Conservation (phyloP, 805 yeast species). For the Yueomyces sp. region DNA sequence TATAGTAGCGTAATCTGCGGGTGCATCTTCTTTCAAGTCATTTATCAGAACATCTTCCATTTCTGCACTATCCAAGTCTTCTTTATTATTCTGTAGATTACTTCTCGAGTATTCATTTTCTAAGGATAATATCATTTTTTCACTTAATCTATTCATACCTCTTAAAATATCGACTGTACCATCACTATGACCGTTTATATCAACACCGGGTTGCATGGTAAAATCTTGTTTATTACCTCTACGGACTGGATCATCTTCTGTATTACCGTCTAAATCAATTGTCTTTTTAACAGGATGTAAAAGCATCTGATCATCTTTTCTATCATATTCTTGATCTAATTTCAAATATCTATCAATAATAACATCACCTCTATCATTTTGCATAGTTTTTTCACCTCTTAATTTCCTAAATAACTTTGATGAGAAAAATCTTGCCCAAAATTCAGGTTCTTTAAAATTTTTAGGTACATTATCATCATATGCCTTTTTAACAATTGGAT, state of each 20-base stretch:
- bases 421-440: constrained; percentile 92
- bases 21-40: constrained; percentile 37
- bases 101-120: constrained; percentile 30
- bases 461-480: constrained; percentile 86
- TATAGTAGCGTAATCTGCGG: constrained; percentile 41
- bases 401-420: constrained; percentile 77
- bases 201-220: constrained; percentile 58
- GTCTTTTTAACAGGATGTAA: constrained; percentile 47
- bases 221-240: constrained; percentile 77
- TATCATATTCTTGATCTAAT: constrained; percentile 46
- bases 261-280: constrained; percentile 70
- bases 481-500: constrained; percentile 82
- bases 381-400: constrained; percentile 74
- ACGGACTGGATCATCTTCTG: constrained; percentile 62
- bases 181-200: constrained; percentile 43
- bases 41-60: constrained; percentile 33
- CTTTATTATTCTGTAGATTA: constrained; percentile 19
- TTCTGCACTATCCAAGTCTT: constrained; percentile 26
- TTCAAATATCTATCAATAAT: constrained; percentile 74
- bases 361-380: constrained; percentile 70
- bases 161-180: constrained; percentile 57
- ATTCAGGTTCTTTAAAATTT: constrained; percentile 68
- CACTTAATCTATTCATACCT: constrained; percentile 80
- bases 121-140: constrained; percentile 56
- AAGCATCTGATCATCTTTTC: constrained; percentile 29